phyloP scores from a whole-genome alignment of 164 flowering plant genomes.

The Paratinospora sagittata region DNA sequence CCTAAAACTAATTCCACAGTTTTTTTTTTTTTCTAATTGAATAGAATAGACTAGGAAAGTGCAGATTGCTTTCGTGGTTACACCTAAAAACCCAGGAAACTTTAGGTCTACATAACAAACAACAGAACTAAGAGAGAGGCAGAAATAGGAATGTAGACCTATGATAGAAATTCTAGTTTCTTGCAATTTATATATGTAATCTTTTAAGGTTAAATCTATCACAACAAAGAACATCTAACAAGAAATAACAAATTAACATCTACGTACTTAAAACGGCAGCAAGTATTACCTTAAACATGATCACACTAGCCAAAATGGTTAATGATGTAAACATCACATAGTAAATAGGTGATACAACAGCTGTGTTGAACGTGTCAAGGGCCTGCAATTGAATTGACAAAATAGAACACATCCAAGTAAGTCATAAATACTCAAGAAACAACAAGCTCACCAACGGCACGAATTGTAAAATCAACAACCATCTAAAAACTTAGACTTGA shows the following conservation, averaged over 20 bases:
- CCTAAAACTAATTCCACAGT: too few species aligned
- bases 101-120: too few species aligned
- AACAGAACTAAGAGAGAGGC: too few species aligned
- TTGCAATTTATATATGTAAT: too few species aligned
- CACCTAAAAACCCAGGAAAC: too few species aligned
- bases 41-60: too few species aligned
- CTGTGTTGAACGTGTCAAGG: constrained; percentile 88
- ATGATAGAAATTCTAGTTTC: background rate
- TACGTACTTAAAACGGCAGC: background rate
- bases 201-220: background rate
- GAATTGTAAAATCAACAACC: background rate
- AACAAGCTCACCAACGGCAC: constrained; percentile 15
- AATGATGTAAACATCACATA: constrained; percentile 77
- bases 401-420: background rate
- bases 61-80: too few species aligned
- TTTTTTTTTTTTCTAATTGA: too few species aligned
- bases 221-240: background rate
- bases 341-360: constrained; percentile 85
- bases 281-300: constrained; percentile 65
- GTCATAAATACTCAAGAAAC: background rate
- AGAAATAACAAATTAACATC: background rate
- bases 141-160: background rate
- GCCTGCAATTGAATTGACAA: constrained; percentile 47
- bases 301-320: constrained; percentile 84
- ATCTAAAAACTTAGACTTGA: background rate